Base-by-base conservation (phyloP, 306 rosid genomes). In the Sindora glabra region DNA sequence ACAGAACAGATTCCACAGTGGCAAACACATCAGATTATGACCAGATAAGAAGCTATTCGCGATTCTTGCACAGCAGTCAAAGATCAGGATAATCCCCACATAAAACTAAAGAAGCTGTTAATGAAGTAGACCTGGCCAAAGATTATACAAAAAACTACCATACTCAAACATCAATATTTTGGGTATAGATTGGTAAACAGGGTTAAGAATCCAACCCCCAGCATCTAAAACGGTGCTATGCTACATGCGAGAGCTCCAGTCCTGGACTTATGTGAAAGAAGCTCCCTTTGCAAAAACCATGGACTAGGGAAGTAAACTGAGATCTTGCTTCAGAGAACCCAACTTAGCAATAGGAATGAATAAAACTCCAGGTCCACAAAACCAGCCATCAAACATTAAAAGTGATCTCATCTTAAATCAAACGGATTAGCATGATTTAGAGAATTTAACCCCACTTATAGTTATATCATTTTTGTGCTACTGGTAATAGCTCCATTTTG, bases 11-110 rank as follows among this genome's bases (percentile, higher is more conserved):
- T 61, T 77, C 94, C 94, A 91, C 72, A 81, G 65, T 53, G 89
- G 87, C 63, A 81, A 83, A 81, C 76, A 92, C 69, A 69, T 84
- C 89, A 90, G 95, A 81, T 82, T 70, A 84, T 73, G 83, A 82
- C 87, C 78, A 72, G 82, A 83, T 54, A 68, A n/a, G n/a, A n/a
- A n/a, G n/a, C n/a, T n/a, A 91, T 70, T 79, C 81, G 74, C 82
- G 85, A 84, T 73, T 83, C 90, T 79, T 86, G 85, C 81, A 77
- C 74, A 53, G 36, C 58, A 66, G 56, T 60, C 68, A 74, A 70
- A 62, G 63, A 27, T 59, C 49, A 74, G 58, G 67, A 52, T 66
- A 52, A 65, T 60, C 48, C 74, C 77, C 77, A 52, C 48, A 34
- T 39, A 65, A 78, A 60, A 74, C 48, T 69, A 74, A 64, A 74